Conservation (phyloP, 148 eudicot genomes). For the Vaccinium darrowii region DNA sequence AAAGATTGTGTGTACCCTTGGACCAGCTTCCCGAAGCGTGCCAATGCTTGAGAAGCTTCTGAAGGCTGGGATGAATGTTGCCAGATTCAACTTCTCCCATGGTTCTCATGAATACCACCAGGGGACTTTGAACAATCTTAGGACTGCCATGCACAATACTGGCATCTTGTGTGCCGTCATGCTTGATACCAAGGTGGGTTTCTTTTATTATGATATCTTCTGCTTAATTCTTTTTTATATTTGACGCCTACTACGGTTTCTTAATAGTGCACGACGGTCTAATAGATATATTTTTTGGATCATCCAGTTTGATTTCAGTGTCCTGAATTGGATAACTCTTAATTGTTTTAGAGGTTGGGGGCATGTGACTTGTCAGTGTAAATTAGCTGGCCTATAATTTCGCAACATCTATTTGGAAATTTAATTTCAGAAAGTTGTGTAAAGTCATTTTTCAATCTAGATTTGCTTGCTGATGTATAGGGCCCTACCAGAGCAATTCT, state of each 20-base stretch:
- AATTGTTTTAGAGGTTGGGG: neutral
- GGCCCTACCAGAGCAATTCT: neutral
- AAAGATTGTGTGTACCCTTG: slow-evolving; percentile 70
- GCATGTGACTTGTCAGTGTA: neutral
- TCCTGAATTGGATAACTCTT: neutral
- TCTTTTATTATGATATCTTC: neutral
- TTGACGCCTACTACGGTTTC: neutral
- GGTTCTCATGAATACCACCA: slow-evolving; percentile 66
- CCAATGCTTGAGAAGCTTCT: slow-evolving; percentile 63
- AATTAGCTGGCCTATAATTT: neutral
- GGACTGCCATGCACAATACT: slow-evolving; percentile 61
- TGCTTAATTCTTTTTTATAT: neutral
- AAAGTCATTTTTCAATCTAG: neutral
- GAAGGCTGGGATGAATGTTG: slow-evolving; percentile 66
- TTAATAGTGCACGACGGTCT: neutral
- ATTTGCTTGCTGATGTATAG: neutral
- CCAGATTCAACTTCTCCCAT: slow-evolving; percentile 68
- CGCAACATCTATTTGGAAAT: neutral
- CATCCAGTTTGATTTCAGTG: neutral
- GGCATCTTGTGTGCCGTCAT: slow-evolving; percentile 66
- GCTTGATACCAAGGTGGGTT: slow-evolving; percentile 67
- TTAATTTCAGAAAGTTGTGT: neutral
- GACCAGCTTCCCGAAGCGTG: slow-evolving; percentile 60
- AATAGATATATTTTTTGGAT: too few relatives aligned
- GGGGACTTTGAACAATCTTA: slow-evolving; percentile 61